phyloP scores from a whole-genome alignment of 208 protist genomes.

The Plasmodiophora brassicae region DNA sequence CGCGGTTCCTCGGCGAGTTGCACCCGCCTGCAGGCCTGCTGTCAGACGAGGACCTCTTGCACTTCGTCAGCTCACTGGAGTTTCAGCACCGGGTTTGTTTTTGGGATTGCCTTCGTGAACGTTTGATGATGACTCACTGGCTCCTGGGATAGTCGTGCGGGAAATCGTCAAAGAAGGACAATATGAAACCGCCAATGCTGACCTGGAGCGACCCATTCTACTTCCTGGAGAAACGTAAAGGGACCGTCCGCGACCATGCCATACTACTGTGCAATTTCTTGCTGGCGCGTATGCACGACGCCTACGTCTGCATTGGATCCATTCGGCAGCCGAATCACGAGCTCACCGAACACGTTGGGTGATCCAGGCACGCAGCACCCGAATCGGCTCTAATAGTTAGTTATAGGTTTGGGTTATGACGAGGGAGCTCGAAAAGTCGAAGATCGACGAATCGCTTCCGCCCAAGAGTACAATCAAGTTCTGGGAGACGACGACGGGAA shows the following conservation, averaged over 20 bases:
- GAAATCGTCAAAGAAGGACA: too few relatives aligned
- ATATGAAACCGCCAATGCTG: neutral
- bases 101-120: neutral
- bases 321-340: neutral
- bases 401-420: neutral
- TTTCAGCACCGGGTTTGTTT: neutral
- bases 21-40: neutral
- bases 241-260: constrained; percentile 34
- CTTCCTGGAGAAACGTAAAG: constrained; percentile 43
- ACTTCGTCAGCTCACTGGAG: neutral
- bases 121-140: too few relatives aligned
- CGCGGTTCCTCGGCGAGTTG: neutral
- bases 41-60: neutral
- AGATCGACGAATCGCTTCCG: neutral
- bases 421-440: neutral
- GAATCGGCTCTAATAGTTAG: neutral
- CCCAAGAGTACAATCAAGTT: neutral
- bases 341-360: neutral
- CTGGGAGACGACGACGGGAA: neutral
- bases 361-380: neutral
- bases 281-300: constrained; percentile 1
- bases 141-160: too few relatives aligned
- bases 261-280: constrained; percentile 42
- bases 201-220: constrained; percentile 40
- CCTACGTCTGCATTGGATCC: constrained; percentile 5